Percentiles rank a stretch among this genome's conserved stretches.
Evolutionary conservation across 106 monocot genomes (phyloP).

Genomic region (Dioscorea alata): DNA sequence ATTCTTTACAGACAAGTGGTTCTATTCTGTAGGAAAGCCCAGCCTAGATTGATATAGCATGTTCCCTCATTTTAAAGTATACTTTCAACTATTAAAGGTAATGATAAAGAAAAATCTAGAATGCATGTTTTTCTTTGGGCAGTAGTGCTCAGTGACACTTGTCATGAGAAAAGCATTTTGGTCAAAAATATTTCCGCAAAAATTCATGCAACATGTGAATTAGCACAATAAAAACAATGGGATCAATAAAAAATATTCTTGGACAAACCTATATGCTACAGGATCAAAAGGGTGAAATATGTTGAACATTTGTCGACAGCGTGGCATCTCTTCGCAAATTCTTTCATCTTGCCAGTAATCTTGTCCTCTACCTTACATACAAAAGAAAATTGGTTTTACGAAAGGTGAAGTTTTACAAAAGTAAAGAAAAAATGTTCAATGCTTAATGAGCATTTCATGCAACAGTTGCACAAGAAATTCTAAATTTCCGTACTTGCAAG

Average conservation of each 20-base stretch:
- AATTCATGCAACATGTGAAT: too few species aligned
- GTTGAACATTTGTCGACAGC: slow-evolving; percentile 88
- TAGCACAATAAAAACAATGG: too few species aligned
- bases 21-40: slow-evolving; percentile 83
- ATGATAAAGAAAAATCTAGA: background rate
- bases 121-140: background rate
- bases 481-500: background rate
- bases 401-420: background rate
- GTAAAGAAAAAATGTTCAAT: background rate
- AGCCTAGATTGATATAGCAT: slow-evolving; percentile 33
- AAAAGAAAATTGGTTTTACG: slow-evolving; percentile 5
- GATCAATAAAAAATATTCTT: background rate
- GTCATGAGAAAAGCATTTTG: too few species aligned
- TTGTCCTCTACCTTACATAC: slow-evolving; percentile 62
- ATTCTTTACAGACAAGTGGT: slow-evolving; percentile 94
- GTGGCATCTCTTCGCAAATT: slow-evolving; percentile 86
- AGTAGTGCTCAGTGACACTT: too few species aligned
- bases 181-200: too few species aligned
- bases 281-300: slow-evolving; percentile 99
- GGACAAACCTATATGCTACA: slow-evolving; percentile 88
- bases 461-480: background rate
- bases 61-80: slow-evolving; percentile 23
- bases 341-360: slow-evolving; percentile 92
- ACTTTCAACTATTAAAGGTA: slow-evolving; percentile 4
- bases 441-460: background rate